Evolutionary conservation across 2,329 filamentous ascomycete genomes (phyloP), one percentile per base, ranked within the genome.

Genomic region (Fusarium beomiforme): DNA sequence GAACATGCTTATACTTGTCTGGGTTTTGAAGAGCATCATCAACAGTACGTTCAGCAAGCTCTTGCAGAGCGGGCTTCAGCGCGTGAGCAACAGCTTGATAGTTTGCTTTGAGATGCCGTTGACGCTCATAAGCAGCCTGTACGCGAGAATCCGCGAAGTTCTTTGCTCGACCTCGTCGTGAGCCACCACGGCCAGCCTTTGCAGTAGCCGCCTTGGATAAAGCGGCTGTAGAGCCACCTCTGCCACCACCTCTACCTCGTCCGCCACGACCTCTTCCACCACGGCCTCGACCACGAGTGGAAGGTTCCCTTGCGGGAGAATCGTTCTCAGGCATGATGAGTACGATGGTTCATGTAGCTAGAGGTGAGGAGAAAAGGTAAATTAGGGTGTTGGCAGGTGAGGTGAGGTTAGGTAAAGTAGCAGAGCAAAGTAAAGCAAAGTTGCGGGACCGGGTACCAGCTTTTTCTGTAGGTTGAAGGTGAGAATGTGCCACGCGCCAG

Each of bases 21-120:
- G 86, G 83, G 55, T 89, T 84, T 51, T 85, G 82, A 67, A 89
- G 83, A 64, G 92, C 80, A 64, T 86, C 84, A 51, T 89, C 87
- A 63, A 91, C 80, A 55, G 83, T 86, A 36, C 89, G 85, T 57
- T 89, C 87, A 21, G 90, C 89, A 23, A 93, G 83, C 76, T 92
- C 90, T 64, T 90, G 88, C 17, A 92, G 83, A 13, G 89, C 85
- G 19, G 88, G 87, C 78, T 91, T 92, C 73, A 92, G 80, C 33
- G 87, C 84, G 72, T 88, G 86, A 64, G 89, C 86, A 55, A 93
- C 86, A 63, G 86, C 83, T n/a, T 88, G 85, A 79, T 89, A 93
- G 26, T 85, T 85, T 60, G 89, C 88, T 79, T 91, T 91, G 74
- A 93, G 83, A 73, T 91, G 87, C 71, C 91, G 85, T 77, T 91